Evolutionary conservation across 192 early-diverging fungal genomes (phyloP).

Genomic region (Umbelopsis isabellina): DNA sequence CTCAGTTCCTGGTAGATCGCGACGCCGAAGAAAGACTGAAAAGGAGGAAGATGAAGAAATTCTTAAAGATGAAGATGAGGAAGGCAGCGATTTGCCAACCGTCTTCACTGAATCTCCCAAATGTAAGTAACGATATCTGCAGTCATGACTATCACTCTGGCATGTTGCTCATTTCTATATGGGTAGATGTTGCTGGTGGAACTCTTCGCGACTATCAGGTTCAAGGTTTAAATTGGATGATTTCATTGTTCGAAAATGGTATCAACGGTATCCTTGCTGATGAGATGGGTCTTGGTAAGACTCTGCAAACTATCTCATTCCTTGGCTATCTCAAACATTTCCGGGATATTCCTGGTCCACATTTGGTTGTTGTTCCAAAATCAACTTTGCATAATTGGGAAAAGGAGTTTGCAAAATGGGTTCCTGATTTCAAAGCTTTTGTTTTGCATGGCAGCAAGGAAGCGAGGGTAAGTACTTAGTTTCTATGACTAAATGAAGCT

Average conservation of each 20-base stretch:
- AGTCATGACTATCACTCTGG: too few species aligned
- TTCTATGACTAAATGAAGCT: background rate
- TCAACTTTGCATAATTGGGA: slow-evolving; percentile 97
- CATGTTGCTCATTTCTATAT: background rate
- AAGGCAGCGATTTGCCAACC: slow-evolving; percentile 52
- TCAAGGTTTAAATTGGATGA: slow-evolving; percentile 98
- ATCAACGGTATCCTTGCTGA: slow-evolving; percentile 99
- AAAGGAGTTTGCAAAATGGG: slow-evolving; percentile 90
- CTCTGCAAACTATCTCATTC: slow-evolving; percentile 95
- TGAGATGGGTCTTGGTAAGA: slow-evolving; percentile 98
- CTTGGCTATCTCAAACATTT: slow-evolving; percentile 92
- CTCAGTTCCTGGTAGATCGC: slow-evolving; percentile 57
- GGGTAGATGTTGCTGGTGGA: slow-evolving; percentile 84
- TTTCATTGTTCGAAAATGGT: slow-evolving; percentile 94
- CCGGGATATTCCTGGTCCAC: slow-evolving; percentile 77
- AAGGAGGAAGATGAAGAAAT: slow-evolving; percentile 98
- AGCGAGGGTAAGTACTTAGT: slow-evolving; percentile 59
- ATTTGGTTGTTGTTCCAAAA: slow-evolving; percentile 96
- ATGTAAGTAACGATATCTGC: slow-evolving; percentile 52
- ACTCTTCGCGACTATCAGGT: slow-evolving; percentile 95
- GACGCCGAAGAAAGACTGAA: slow-evolving; percentile 91
- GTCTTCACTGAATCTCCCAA: slow-evolving; percentile 89
- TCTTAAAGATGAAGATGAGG: slow-evolving; percentile 76
- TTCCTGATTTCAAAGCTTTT: slow-evolving; percentile 85
- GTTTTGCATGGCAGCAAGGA: slow-evolving; percentile 92